A percentile compares a stretch with the other conserved stretches of the same genome.
Conservation (phyloP, 768 basidiomycete species). For the Tylopilus vinaceipallidus region DNA sequence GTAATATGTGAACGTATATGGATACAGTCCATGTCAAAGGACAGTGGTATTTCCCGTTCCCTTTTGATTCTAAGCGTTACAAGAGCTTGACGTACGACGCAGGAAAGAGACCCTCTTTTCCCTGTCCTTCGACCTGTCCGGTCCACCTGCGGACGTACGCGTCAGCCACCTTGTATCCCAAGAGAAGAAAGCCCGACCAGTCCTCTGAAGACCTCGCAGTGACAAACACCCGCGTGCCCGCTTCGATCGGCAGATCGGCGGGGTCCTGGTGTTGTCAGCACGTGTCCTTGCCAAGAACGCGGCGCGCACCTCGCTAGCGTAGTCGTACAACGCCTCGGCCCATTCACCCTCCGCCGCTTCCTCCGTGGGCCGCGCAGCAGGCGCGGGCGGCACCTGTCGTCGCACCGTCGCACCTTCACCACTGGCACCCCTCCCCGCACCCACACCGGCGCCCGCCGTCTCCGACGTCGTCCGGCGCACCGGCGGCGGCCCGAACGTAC, state of each 20-base stretch:
- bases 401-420: too few species aligned
- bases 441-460: too few species aligned
- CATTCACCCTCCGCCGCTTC: conserved; percentile 58
- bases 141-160: conserved; percentile 55
- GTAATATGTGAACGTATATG: too few species aligned
- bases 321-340: conserved; percentile 79
- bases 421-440: too few species aligned
- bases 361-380: conserved; percentile 10
- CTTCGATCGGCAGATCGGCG: conserved; percentile 60
- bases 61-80: conserved; percentile 26
- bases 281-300: too few species aligned
- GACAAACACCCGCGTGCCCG: conserved; percentile 58
- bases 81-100: conserved; percentile 67
- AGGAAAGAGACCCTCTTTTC: conserved; percentile 59
- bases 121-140: conserved; percentile 58
- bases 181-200: conserved; percentile 48
- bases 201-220: conserved; percentile 69
- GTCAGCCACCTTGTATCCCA: background rate
- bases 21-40: background rate
- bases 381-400: too few species aligned
- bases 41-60: too few species aligned
- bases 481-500: conserved; percentile 53
- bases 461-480: conserved; percentile 30
- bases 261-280: conserved; percentile 50
- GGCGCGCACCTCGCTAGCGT: conserved; percentile 52